These are phyloP conservation scores for Suillus variegatus DNA, from an alignment of 768 basidiomycete genomes.

Conservation along the genomic window DNA sequence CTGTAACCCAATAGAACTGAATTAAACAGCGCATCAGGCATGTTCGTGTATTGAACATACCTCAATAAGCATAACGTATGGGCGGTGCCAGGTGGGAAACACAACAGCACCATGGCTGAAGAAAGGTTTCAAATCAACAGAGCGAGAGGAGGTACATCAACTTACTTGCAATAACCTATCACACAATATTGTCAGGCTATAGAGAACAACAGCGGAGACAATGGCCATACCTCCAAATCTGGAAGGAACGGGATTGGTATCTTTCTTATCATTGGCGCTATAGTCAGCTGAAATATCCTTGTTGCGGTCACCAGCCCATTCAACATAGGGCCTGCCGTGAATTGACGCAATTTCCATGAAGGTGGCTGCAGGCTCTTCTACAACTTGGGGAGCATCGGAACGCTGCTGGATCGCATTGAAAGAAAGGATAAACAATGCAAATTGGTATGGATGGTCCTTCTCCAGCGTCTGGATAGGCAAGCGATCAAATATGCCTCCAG, in stretches of 20 bases:
- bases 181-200: neutral
- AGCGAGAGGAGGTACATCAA: neutral
- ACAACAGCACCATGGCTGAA: conserved; percentile 22
- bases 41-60: conserved; percentile 11
- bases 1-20: conserved; percentile 10
- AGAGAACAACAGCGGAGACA: neutral
- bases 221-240: conserved; percentile 25
- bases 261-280: conserved; percentile 22
- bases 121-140: neutral
- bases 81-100: conserved; percentile 29
- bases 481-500: conserved; percentile 21
- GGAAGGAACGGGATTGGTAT: conserved; percentile 25
- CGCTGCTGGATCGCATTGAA: conserved; percentile 18
- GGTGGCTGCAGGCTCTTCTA: conserved; percentile 13
- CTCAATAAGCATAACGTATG: conserved; percentile 30
- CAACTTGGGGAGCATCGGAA: neutral
- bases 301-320: conserved; percentile 27
- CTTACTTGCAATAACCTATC: conserved; percentile 31
- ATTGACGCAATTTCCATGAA: conserved; percentile 26
- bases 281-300: conserved; percentile 20
- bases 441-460: conserved; percentile 23
- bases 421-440: conserved; percentile 28
- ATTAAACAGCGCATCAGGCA: neutral
- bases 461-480: conserved; percentile 23
- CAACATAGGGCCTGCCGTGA: conserved; percentile 26